These are phyloP conservation scores for Salix brachista DNA, from an alignment of 345 rosid genomes.

Conservation along the genomic window DNA sequence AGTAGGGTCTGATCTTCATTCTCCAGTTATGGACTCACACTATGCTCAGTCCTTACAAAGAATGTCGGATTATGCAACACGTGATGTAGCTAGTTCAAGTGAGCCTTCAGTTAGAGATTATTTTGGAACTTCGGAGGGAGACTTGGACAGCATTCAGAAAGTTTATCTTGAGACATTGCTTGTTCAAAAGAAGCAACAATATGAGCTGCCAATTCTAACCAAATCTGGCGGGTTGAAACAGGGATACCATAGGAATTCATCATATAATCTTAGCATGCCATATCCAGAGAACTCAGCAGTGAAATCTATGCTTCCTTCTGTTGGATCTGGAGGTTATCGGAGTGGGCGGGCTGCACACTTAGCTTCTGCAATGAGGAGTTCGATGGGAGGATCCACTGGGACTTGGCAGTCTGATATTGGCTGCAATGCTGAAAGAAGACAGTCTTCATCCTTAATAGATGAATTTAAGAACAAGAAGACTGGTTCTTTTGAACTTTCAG, in stretches of 20 bases:
- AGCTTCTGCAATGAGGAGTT: conserved; percentile 53
- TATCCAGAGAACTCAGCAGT: conserved; percentile 41
- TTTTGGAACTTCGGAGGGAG: conserved; percentile 39
- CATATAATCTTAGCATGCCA: conserved; percentile 48
- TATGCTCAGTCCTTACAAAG: conserved; percentile 50
- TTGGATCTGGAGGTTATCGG: conserved; percentile 53
- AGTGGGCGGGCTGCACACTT: conserved; percentile 48
- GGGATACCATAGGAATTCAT: conserved; percentile 44
- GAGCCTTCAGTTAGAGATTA: conserved; percentile 45
- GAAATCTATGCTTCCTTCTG: conserved; percentile 49
- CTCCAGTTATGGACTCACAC: conserved; percentile 48
- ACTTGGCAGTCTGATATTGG: conserved; percentile 58
- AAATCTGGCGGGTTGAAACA: conserved; percentile 49
- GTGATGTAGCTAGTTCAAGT: conserved; percentile 26
- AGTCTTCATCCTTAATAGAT: conserved; percentile 55
- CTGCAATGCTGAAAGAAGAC: conserved; percentile 46
- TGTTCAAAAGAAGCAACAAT: conserved; percentile 66
- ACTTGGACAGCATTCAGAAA: conserved; percentile 42
- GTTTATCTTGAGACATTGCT: conserved; percentile 64
- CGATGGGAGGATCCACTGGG: conserved; percentile 47
- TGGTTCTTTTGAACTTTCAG: conserved; percentile 67
- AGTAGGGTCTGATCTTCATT: conserved; percentile 41
- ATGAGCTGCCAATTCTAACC: conserved; percentile 37
- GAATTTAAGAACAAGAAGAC: conserved; percentile 83
- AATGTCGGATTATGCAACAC: conserved; percentile 36